phyloP scores from a whole-genome alignment of 2,329 filamentous ascomycete genomes.

The Penicillium polonicum region DNA sequence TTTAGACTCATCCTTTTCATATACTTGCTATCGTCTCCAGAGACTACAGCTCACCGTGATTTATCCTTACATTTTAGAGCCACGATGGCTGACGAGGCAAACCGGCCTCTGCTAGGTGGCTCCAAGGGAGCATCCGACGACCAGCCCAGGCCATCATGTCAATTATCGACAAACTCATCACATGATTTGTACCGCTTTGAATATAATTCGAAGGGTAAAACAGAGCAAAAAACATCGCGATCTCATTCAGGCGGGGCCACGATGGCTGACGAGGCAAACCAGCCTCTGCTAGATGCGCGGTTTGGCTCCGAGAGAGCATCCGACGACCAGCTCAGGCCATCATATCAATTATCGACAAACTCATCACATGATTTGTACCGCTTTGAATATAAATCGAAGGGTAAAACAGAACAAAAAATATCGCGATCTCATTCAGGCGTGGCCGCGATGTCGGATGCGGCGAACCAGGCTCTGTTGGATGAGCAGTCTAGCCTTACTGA shows the following conservation, averaged over 20 bases:
- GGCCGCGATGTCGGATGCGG: not conserved
- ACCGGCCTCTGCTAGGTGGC: slow-evolving; percentile 30
- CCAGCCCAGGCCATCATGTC: not conserved
- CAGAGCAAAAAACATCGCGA: not conserved
- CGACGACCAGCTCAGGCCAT: not conserved
- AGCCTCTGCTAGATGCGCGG: slow-evolving; percentile 31
- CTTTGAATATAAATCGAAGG: not conserved
- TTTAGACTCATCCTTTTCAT: not conserved
- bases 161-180: slow-evolving; percentile 14
- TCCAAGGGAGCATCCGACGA: not conserved
- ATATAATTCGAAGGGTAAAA: not conserved
- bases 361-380: slow-evolving; percentile 7
- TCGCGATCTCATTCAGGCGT: not conserved
- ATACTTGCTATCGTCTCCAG: not conserved
- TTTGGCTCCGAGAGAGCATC: slow-evolving; percentile 6
- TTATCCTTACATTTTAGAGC: slow-evolving; percentile 9
- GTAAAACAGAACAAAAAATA: not conserved
- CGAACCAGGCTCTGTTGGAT: not conserved
- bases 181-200: not conserved
- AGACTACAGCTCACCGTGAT: not conserved
- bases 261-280: slow-evolving; percentile 38
- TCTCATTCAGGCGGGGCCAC: slow-evolving; percentile 12
- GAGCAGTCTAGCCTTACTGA: not conserved
- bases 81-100: slow-evolving; percentile 38
- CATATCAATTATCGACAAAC: slow-evolving; percentile 3